Evolutionary conservation across 2,329 filamentous ascomycete species (phyloP).

Genomic region (Chrysoporthe austroafricana): DNA sequence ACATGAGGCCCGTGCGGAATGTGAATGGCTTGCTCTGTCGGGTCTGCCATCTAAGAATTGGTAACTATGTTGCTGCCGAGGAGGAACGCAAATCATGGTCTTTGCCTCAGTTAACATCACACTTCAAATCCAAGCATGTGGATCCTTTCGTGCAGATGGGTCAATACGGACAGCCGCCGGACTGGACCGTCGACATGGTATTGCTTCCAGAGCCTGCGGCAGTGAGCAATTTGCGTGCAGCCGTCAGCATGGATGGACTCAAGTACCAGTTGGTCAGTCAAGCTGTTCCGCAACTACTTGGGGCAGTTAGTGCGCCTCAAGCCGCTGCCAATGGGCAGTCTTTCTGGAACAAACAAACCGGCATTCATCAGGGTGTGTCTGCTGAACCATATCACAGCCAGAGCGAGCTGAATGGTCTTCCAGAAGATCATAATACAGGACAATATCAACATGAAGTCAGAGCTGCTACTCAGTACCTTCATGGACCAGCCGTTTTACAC

Average conservation of each 20-base stretch:
- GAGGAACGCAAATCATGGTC: conserved; percentile 51
- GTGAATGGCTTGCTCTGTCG: conserved; percentile 60
- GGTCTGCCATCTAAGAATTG: conserved; percentile 50
- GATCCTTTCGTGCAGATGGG: conserved; percentile 34
- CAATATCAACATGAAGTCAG: conserved; percentile 4
- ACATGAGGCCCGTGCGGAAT: conserved; percentile 60
- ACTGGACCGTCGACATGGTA: conserved; percentile 55
- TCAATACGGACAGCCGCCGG: conserved; percentile 34
- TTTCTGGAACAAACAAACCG: conserved; percentile 21
- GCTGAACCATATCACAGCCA: conserved; percentile 20
- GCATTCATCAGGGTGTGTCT: conserved; percentile 18
- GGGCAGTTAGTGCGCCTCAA: conserved; percentile 23
- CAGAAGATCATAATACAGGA: background rate
- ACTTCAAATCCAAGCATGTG: conserved; percentile 55
- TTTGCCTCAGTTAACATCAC: conserved; percentile 63
- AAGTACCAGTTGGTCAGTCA: conserved; percentile 43
- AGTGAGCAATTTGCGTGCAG: conserved; percentile 36
- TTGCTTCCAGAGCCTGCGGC: conserved; percentile 42
- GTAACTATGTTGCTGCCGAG: conserved; percentile 32
- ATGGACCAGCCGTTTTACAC: conserved; percentile 2
- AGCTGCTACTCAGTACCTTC: conserved; percentile 3
- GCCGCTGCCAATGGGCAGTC: conserved; percentile 3
- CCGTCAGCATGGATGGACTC: conserved; percentile 38
- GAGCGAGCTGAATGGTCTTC: background rate
- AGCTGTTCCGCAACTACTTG: conserved; percentile 44